Evolutionary conservation across 306 rosid genomes (phyloP).

Genomic region (Cucurbita maxima): DNA sequence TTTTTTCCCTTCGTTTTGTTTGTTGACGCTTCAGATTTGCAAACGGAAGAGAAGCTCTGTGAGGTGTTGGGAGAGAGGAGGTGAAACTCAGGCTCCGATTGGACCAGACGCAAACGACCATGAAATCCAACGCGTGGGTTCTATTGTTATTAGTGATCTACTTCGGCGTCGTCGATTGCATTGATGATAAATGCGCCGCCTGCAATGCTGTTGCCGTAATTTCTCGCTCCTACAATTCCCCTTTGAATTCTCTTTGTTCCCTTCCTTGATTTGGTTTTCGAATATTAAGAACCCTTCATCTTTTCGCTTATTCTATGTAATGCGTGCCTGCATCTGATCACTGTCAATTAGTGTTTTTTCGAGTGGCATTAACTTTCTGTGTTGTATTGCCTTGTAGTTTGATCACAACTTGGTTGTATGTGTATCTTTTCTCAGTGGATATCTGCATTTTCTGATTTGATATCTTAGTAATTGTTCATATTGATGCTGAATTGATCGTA

Average conservation of each 20-base stretch:
- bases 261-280: neutral
- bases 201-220: conserved; percentile 84
- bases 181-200: conserved; percentile 84
- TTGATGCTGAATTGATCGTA: neutral
- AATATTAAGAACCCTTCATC: neutral
- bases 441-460: neutral
- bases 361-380: neutral
- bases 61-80: neutral
- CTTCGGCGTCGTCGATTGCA: conserved; percentile 21
- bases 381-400: neutral
- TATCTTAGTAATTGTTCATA: neutral
- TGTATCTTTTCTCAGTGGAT: neutral
- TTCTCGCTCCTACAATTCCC: neutral
- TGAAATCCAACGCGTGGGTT: conserved; percentile 16
- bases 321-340: neutral
- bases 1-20: neutral
- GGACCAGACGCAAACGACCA: conserved; percentile 9
- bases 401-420: neutral
- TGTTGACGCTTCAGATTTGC: neutral
- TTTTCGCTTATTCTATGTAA: neutral
- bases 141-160: conserved; percentile 22
- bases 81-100: neutral
- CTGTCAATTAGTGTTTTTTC: neutral
- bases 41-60: neutral
- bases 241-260: neutral